Base-by-base conservation (phyloP, 2,329 filamentous ascomycete genomes). In the Trichoderma citrinoviride region DNA sequence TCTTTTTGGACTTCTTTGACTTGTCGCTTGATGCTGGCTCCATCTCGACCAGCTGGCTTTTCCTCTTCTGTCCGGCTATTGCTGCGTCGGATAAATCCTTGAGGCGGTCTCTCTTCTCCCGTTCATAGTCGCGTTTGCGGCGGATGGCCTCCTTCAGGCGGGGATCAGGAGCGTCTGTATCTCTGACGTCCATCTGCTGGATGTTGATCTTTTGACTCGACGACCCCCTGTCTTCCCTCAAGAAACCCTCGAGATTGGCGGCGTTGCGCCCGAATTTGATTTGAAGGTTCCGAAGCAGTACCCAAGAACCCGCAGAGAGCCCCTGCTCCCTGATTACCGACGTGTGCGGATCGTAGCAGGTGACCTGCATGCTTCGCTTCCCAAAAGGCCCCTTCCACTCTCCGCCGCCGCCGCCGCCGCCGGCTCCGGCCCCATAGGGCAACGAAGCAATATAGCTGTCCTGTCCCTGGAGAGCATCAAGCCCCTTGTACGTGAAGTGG, bases 381-480 rank as follows among this genome's bases (percentile, higher is more conserved):
- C 93, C 93, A 69, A 80, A 89, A 0, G 93, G 93, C 0, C 93
- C 92, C 2, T 80, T 78, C 90, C 91, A 96, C n/a, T 77, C 73
- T 3, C 66, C 21, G 40, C 67, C 66, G 12, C 64, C 40, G 64
- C 66, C 21, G 40, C 67, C 66, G 12, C 64, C 40, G 64, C 67
- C 19, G 62, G 65, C 43, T 61, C 66, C 19, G 65, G 65, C 21
- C 6, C 64, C 40, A 12, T 71, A 75, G 7, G 66, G 56, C 65
- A 70, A 72, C 54, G 69, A 73, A 57, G 68, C 57, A 66, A 77
- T 77, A 71, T 91, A 90, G n/a, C 81, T 83, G 66, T 78, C 82
- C 46, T 76, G 77, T 5, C 74, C 69, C 7, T 74, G 73, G 1
- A 74, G 69, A 3, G 75, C 68, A 21, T 67, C 71, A 25, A 73